phyloP scores from a whole-genome alignment of 257 asterid genomes.

The Solanum piurae region DNA sequence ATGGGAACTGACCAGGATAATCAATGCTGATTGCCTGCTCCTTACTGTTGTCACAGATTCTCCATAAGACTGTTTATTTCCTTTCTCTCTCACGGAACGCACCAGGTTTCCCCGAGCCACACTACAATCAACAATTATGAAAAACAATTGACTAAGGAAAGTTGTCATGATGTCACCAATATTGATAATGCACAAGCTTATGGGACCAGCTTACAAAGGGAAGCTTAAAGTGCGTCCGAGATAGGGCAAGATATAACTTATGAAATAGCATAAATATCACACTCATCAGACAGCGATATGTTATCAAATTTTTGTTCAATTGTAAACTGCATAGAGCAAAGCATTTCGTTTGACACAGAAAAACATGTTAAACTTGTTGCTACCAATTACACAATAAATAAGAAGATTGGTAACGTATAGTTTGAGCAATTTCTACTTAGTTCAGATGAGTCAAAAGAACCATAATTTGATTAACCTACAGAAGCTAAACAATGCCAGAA shows the following conservation, averaged over 20 bases:
- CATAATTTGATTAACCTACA: background rate
- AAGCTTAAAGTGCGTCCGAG: background rate
- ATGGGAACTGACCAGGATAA: constrained; percentile 53
- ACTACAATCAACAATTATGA: constrained; percentile 25
- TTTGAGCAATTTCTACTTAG: background rate
- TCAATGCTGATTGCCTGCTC: constrained; percentile 34
- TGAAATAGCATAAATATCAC: background rate
- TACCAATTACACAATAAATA: background rate
- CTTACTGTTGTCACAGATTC: constrained; percentile 23
- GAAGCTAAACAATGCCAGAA: background rate
- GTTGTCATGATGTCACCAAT: background rate
- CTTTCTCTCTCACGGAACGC: constrained; percentile 22
- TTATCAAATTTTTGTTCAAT: background rate
- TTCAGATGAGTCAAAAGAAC: background rate
- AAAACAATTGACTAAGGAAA: background rate
- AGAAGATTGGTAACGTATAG: background rate
- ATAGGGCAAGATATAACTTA: background rate
- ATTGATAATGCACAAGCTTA: background rate
- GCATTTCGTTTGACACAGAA: background rate
- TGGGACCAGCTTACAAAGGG: background rate
- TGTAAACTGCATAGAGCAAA: background rate
- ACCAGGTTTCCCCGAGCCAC: constrained; percentile 34
- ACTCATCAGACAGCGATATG: background rate
- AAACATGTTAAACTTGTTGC: background rate
- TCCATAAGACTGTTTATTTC: constrained; percentile 22